phyloP scores from a whole-genome alignment of 148 eudicot species.

The Diospyros lotus region DNA sequence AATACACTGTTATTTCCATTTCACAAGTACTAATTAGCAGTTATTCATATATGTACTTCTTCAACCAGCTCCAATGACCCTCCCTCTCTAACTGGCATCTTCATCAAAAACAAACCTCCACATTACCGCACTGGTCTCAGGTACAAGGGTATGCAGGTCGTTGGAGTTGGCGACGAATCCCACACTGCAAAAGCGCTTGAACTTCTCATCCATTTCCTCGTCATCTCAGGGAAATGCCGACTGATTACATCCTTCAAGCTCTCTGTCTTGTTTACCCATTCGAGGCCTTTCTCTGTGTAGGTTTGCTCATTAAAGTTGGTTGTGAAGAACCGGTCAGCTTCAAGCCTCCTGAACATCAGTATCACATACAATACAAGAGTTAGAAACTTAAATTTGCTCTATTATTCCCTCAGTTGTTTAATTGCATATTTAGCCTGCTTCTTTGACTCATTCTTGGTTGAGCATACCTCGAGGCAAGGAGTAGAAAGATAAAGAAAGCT shows the following conservation, averaged over 20 bases:
- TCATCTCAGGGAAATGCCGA: constrained; percentile 37
- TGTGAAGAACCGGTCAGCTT: constrained; percentile 42
- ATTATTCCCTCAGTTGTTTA: neutral
- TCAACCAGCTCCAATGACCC: no score
- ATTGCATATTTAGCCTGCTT: neutral
- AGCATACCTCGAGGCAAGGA: constrained; percentile 42
- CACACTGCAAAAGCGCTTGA: constrained; percentile 39
- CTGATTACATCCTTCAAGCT: constrained; percentile 37
- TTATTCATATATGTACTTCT: no score
- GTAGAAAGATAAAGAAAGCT: constrained; percentile 36
- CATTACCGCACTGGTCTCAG: neutral
- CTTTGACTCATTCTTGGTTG: no score
- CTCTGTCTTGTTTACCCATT: constrained; percentile 46
- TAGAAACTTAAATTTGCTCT: neutral
- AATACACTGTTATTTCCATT: no score
- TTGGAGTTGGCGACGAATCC: constrained; percentile 26
- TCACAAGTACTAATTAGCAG: no score
- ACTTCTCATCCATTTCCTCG: constrained; percentile 34
- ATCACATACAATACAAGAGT: neutral
- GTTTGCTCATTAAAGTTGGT: constrained; percentile 31
- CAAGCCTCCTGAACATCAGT: constrained; percentile 29
- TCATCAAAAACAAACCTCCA: no score
- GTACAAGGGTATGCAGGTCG: constrained; percentile 30
- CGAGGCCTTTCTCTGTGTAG: constrained; percentile 41
- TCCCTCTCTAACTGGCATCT: no score